A percentile compares a stretch with the other conserved stretches of the same genome.
Evolutionary conservation across 495 filamentous ascomycete species (phyloP).

Genomic region (Podospora appendiculata): DNA sequence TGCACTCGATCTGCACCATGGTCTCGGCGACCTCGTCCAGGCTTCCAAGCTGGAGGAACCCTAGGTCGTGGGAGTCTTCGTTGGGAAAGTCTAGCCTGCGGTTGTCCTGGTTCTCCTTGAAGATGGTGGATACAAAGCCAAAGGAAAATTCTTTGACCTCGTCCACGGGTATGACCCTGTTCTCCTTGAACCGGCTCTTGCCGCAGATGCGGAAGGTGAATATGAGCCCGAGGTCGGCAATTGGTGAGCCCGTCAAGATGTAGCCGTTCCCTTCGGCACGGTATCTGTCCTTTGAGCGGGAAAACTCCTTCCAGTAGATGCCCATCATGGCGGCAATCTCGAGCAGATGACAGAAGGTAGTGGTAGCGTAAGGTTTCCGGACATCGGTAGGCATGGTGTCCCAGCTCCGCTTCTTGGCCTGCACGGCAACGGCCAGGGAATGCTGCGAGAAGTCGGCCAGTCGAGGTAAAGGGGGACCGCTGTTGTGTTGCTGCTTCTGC

Average conservation of each 20-base stretch:
- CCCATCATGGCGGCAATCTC: constrained; percentile 44
- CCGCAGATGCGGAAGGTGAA: constrained; percentile 38
- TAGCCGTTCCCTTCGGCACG: constrained; percentile 45
- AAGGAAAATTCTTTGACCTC: constrained; percentile 40
- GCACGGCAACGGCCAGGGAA: constrained; percentile 35
- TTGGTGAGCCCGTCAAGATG: constrained; percentile 34
- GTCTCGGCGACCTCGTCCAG: constrained; percentile 34
- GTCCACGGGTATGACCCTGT: constrained; percentile 36
- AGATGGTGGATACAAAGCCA: constrained; percentile 40
- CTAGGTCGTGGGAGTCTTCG: constrained; percentile 27
- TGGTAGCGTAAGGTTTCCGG: constrained; percentile 42
- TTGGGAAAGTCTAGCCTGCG: constrained; percentile 26
- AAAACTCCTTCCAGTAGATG: constrained; percentile 44
- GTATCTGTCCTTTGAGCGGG: constrained; percentile 33
- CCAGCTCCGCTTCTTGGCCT: constrained; percentile 41
- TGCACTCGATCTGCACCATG: constrained; percentile 37
- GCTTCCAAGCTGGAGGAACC: constrained; percentile 28
- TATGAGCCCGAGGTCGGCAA: constrained; percentile 36
- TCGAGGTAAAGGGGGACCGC: constrained; percentile 1
- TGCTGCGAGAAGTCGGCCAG: constrained; percentile 14
- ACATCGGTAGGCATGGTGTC: constrained; percentile 40
- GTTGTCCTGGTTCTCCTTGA: constrained; percentile 22
- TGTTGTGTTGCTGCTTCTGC: constrained; percentile 22
- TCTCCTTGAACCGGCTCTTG: constrained; percentile 32
- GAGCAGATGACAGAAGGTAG: constrained; percentile 41